Conservation (phyloP, 2,329 filamentous ascomycete species). For the Colletotrichum tofieldiae region DNA sequence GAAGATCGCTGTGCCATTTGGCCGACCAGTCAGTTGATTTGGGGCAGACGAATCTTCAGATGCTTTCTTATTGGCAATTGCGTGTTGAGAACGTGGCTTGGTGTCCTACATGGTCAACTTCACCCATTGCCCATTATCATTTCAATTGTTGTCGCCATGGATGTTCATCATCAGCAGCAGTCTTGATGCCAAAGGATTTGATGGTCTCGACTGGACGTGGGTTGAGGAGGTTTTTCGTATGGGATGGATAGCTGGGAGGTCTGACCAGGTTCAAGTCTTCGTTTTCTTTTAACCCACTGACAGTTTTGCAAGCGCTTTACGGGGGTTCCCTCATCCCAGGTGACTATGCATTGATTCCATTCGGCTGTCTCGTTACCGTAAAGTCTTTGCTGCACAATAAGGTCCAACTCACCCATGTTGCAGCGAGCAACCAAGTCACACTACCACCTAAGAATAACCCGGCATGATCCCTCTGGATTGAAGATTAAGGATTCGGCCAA, state of each 20-base stretch:
- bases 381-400: too few relatives aligned
- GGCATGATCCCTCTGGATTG: neutral
- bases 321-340: neutral
- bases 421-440: neutral
- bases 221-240: neutral
- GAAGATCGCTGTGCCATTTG: neutral
- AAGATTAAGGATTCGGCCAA: neutral
- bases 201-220: neutral
- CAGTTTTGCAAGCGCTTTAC: neutral
- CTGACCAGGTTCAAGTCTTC: too few relatives aligned
- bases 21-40: neutral
- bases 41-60: neutral
- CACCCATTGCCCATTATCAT: neutral
- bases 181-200: neutral
- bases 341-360: too few relatives aligned
- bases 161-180: neutral
- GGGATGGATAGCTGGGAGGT: neutral
- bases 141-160: neutral
- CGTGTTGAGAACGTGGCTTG: neutral
- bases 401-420: neutral
- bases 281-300: neutral
- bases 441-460: neutral
- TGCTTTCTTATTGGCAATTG: neutral
- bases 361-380: too few relatives aligned
- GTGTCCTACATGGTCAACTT: neutral